Evolutionary conservation across 139 green algal genomes (phyloP), one percentile per base, ranked within the genome.

Genomic region (Tetraselmis chui): DNA sequence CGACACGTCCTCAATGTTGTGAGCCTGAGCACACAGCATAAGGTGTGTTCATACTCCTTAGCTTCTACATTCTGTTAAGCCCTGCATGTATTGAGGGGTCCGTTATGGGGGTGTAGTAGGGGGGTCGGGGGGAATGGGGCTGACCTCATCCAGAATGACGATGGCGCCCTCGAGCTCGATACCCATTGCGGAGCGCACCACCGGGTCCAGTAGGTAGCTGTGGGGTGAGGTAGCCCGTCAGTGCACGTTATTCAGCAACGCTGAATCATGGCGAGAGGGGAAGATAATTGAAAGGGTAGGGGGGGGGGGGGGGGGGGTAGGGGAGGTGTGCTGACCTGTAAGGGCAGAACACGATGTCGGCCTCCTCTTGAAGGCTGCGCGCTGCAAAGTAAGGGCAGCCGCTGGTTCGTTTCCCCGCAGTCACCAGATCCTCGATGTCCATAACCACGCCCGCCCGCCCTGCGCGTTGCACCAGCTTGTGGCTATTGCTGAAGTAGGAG

Each of bases 321-420:
- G 45, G 45, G 45, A 67, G 45, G 45, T 5, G 45, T 5, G 18
- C 45, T 5, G 11, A 97, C 67, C 81, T 94, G 92, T 99, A 98
- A 23, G 96, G 96, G 80, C 91, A 95, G 89, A 99, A 97, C 1
- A 99, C 88, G 5, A 99, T 84, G 30, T 99, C 95, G 23, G 96
- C 96, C 0, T 90, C 85, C 18, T 87, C 74, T 0, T 86, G 84
- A 80, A 94, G 86, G 28, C 93, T 81, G 29, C 91, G 88, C 0
- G 93, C 77, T 0, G 89, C 83, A 88, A 93, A 99, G 88, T 98
- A 99, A 30, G 96, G 94, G 87, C 96, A 99, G 0, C 84, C 88
- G 74, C 89, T 90, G 80, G 83, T 28, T 0, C 78, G 30, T 28
- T 82, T 85, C 28, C 91, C 93, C 1, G 87, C 78, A 0, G 82